Evolutionary conservation across 1,284 basidiomycete genomes (phyloP), one percentile per base, ranked within the genome.

Genomic region (Ustilago curta): DNA sequence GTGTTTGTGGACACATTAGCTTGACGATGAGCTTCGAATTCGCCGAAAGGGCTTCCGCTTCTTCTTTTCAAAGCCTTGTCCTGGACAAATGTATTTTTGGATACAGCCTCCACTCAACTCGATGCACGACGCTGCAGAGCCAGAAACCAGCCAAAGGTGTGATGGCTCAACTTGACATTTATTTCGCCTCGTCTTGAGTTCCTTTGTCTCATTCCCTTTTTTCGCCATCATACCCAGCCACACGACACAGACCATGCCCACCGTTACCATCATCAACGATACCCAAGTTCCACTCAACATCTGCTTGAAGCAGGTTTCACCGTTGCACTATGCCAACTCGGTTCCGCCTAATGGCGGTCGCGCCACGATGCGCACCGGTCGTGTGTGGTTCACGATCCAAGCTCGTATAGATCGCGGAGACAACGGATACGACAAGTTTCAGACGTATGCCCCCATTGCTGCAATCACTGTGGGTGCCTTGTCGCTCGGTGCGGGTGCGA

Each of bases 351-450:
- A 70, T n/a, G 78, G 77, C 8, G 64, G 66, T 8, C 52, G 50
- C 4, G 77, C 76, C 3, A 63, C 63, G 6, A 62, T 80, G 64
- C 62, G 76, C 29, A 61, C 66, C 4, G 79, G 79, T 21, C 50
- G 52, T 6, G 79, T 80, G 11, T 81, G 76, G 76, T 81, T 81
- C 62, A 81, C 79, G 47, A 72, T 81, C 32, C 72, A 81, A 52
- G 79, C 78, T 4, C 59, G 76, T 14, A 75, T 77, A 47, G 77
- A 74, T 27, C 64, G 69, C 5, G 76, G 75, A 11, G 74, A 74
- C 44, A 79, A 80, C 25, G 63, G 66, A 7, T 80, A 80, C 58
- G 73, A 75, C 58, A 73, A 67, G 32, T 76, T 78, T n/a, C 72
- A 80, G 18, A 70, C 69, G 8, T 77, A 63, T 32, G 76, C 78